Evolutionary conservation across 78 protist species (phyloP).

Genomic region (Polysphondylium violaceum): DNA sequence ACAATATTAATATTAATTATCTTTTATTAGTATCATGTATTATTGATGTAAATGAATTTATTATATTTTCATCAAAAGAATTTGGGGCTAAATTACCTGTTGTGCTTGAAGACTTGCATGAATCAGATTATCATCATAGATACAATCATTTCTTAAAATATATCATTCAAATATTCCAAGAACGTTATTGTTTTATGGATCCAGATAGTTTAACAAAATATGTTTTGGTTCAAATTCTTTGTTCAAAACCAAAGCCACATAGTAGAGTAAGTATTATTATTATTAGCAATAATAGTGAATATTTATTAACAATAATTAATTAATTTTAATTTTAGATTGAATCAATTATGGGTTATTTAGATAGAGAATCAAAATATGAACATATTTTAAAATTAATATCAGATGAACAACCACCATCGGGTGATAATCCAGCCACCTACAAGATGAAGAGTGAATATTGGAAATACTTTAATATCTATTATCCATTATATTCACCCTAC

Average conservation of each 20-base stretch:
- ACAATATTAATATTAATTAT: not conserved
- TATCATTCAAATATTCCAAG: constrained; percentile 38
- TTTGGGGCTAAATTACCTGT: constrained; percentile 49
- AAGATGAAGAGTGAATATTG: constrained; percentile 61
- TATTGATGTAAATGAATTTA: constrained; percentile 25
- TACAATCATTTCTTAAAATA: constrained; percentile 48
- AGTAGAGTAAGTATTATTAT: constrained; percentile 5
- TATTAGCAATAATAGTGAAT: not conserved
- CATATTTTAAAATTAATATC: constrained; percentile 12
- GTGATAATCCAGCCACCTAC: constrained; percentile 44
- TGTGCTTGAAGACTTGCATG: not conserved
- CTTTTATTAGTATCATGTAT: constrained; percentile 17
- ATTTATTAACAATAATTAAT: not conserved
- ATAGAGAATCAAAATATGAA: constrained; percentile 17
- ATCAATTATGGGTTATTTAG: constrained; percentile 23
- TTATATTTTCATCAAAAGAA: constrained; percentile 49
- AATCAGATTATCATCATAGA: not conserved
- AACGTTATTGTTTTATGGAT: constrained; percentile 5
- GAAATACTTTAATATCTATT: constrained; percentile 44
- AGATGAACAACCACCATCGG: constrained; percentile 4
- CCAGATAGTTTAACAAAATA: constrained; percentile 1
- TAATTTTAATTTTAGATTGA: no score
- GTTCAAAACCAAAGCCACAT: constrained; percentile 36
- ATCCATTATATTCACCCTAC: constrained; percentile 21
- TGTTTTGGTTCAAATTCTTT: constrained; percentile 24